phyloP scores from a whole-genome alignment of 2,329 filamentous ascomycete species.

The Epichloe brachyelytri region DNA sequence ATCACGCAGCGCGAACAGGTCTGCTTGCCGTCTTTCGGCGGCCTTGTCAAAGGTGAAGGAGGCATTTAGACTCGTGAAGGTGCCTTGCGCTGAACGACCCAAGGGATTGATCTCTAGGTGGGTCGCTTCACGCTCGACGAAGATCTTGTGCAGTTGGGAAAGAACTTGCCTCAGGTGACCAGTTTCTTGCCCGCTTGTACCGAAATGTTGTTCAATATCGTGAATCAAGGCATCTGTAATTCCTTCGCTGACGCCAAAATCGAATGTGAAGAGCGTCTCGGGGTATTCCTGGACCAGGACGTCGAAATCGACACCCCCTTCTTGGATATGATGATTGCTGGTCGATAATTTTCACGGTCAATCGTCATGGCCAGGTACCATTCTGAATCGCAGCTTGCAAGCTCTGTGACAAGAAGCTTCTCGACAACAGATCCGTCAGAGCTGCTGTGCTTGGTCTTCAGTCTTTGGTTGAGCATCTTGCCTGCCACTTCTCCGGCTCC shows the following conservation, averaged over 20 bases:
- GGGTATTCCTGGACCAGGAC: constrained; percentile 6
- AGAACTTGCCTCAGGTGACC: constrained; percentile 12
- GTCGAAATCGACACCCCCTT: constrained; percentile 9
- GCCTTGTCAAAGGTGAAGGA: constrained; percentile 36
- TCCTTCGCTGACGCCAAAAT: constrained; percentile 15
- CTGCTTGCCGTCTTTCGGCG: constrained; percentile 26
- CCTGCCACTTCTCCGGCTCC: constrained; percentile 10
- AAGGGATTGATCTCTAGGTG: constrained; percentile 30
- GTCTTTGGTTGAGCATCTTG: constrained; percentile 9
- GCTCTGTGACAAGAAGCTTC: constrained; percentile 24
- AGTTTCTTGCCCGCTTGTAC: neutral
- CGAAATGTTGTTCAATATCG: constrained; percentile 7
- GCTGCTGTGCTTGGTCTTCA: neutral
- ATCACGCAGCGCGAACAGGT: constrained; percentile 26
- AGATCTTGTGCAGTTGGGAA: constrained; percentile 21
- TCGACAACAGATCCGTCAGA: constrained; percentile 11
- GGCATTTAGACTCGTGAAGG: constrained; percentile 22
- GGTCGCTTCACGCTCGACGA: constrained; percentile 33
- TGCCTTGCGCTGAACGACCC: constrained; percentile 13
- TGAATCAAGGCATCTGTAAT: constrained; percentile 14
- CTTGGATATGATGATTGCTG: constrained; percentile 24
- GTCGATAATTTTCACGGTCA: constrained; percentile 27
- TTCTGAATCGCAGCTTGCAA: constrained; percentile 15
- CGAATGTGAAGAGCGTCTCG: constrained; percentile 8
- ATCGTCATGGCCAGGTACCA: constrained; percentile 31